Conservation (phyloP, 2,329 filamentous ascomycete genomes). For the Epichloe gansuensis region DNA sequence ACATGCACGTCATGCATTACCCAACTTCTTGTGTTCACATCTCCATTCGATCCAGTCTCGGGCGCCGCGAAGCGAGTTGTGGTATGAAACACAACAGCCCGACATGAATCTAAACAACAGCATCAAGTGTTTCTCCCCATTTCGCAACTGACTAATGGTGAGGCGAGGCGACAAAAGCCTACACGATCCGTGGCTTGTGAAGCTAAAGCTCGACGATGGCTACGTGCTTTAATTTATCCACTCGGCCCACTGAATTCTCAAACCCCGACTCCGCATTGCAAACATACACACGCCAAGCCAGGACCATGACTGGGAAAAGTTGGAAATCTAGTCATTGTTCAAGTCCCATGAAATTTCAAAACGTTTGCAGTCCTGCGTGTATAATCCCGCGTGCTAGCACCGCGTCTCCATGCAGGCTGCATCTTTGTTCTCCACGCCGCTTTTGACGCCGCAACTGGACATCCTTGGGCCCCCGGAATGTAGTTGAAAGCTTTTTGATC, state of each 20-base stretch:
- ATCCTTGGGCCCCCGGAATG: not conserved
- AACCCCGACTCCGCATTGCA: not conserved
- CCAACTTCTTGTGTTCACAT: not conserved
- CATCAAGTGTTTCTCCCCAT: no score
- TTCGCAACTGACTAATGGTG: no score
- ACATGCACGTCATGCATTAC: no score
- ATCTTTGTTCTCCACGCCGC: no score
- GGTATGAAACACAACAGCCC: not conserved
- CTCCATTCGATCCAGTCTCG: not conserved
- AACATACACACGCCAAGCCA: not conserved
- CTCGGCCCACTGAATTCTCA: no score
- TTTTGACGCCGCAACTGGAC: no score
- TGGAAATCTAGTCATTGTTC: not conserved
- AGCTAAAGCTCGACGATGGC: no score
- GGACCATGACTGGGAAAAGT: not conserved
- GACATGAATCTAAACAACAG: no score
- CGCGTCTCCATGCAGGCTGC: not conserved
- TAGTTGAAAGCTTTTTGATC: not conserved
- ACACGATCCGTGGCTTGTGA: no score
- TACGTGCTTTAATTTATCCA: no score
- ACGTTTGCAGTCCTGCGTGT: not conserved
- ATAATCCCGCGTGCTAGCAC: not conserved
- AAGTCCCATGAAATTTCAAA: not conserved
- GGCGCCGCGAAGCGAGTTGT: not conserved
- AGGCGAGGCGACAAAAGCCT: no score